These are phyloP conservation scores for Diddensiella caesifluorescens DNA, from an alignment of 805 yeast genomes.

Conservation along the genomic window DNA sequence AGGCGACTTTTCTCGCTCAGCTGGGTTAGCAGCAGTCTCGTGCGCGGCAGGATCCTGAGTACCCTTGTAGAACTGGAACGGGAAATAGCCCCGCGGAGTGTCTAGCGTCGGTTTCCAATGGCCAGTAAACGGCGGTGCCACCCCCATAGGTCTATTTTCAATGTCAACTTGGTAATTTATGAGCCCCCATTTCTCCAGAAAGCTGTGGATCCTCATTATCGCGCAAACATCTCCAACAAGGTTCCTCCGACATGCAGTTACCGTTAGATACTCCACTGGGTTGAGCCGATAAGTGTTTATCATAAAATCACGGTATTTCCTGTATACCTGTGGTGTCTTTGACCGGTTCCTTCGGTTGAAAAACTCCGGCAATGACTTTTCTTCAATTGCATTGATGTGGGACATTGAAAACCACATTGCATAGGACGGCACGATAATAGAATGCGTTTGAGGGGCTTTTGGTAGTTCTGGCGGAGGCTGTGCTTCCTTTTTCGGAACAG, in stretches of 20 bases:
- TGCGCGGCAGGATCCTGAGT: constrained; percentile 41
- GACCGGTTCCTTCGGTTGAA: constrained; percentile 57
- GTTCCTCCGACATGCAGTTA: constrained; percentile 87
- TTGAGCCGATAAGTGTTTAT: constrained; percentile 80
- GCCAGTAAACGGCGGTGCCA: constrained; percentile 71
- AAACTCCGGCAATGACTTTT: constrained; percentile 81
- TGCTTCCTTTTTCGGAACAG: constrained; percentile 3
- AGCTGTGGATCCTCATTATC: constrained; percentile 75
- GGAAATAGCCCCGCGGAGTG: constrained; percentile 88
- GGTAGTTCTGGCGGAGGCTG: constrained; percentile 1
- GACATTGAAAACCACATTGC: constrained; percentile 79
- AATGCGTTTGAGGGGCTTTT: constrained; percentile 59
- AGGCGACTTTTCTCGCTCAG: no score
- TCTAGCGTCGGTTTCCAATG: constrained; percentile 74
- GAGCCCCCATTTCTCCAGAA: constrained; percentile 86
- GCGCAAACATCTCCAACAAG: constrained; percentile 90
- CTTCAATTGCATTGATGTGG: constrained; percentile 70
- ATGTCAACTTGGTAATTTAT: constrained; percentile 90
- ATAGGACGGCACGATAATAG: constrained; percentile 81
- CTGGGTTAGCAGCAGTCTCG: constrained; percentile 33
- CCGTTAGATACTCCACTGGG: constrained; percentile 83
- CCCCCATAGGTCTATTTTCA: constrained; percentile 54
- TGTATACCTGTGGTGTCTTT: constrained; percentile 77
- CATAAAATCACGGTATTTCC: constrained; percentile 82
- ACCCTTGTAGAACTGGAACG: constrained; percentile 77